Percentiles rank a stretch among this genome's conserved stretches.
Evolutionary conservation across 805 yeast genomes (phyloP).

Genomic region (Millerozyma miso): DNA sequence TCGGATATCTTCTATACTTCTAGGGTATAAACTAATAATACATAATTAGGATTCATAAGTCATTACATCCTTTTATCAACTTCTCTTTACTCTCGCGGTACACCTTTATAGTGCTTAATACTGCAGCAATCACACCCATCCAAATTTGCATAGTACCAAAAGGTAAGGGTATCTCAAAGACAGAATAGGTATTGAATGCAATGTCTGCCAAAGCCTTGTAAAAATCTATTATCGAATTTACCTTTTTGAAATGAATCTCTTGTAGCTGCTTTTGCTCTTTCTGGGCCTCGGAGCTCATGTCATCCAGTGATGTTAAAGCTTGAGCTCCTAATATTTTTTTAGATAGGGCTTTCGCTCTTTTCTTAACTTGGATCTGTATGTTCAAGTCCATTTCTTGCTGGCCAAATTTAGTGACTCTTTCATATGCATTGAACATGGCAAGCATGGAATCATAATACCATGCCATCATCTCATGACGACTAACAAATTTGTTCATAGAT

Average conservation of each 20-base stretch:
- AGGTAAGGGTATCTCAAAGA: constrained; percentile 32
- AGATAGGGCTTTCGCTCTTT: constrained; percentile 44
- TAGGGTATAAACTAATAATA: background rate
- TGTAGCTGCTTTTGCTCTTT: constrained; percentile 11
- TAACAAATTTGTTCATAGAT: constrained; percentile 34
- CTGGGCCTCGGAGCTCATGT: constrained; percentile 1
- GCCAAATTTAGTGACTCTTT: constrained; percentile 36
- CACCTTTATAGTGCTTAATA: constrained; percentile 33
- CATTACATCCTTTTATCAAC: background rate
- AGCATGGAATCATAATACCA: constrained; percentile 67
- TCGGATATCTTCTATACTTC: background rate
- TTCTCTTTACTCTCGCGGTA: constrained; percentile 33
- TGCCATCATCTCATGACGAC: constrained; percentile 58
- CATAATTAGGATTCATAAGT: background rate
- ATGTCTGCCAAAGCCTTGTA: constrained; percentile 37
- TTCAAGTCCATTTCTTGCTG: constrained; percentile 49
- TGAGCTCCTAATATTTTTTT: constrained; percentile 32
- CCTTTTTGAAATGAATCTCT: constrained; percentile 34
- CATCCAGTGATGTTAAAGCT: constrained; percentile 8
- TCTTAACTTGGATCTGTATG: constrained; percentile 60
- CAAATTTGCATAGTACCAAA: constrained; percentile 40
- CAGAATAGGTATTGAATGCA: constrained; percentile 39
- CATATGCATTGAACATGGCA: constrained; percentile 50
- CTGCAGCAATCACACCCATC: constrained; percentile 42
- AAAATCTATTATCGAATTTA: constrained; percentile 35